Percentiles rank a stretch among this genome's conserved stretches.
These are phyloP conservation scores for Cutaneotrichosporon arboriforme DNA, from an alignment of 1,284 basidiomycete genomes.

Conservation along the genomic window DNA sequence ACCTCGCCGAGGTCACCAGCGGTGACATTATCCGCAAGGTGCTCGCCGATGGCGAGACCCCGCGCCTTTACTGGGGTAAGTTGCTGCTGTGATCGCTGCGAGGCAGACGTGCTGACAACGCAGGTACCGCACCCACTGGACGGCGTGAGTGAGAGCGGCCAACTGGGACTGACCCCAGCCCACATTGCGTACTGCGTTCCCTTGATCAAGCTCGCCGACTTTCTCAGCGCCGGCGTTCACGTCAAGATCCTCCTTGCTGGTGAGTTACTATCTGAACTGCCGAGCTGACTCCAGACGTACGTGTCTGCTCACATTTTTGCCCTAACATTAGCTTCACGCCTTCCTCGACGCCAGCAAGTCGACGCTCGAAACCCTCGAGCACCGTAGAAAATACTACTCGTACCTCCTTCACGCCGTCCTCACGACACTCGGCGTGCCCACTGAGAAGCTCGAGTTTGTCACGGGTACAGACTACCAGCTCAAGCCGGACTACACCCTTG, in stretches of 20 bases:
- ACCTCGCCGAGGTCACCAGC: constrained; percentile 83
- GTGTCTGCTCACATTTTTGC: background rate
- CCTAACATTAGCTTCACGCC: constrained; percentile 75
- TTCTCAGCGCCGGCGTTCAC: constrained; percentile 82
- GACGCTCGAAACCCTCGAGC: constrained; percentile 82
- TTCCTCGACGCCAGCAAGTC: constrained; percentile 98
- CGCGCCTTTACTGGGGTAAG: constrained; percentile 85
- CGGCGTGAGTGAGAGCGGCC: constrained; percentile 63
- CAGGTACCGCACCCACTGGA: constrained; percentile 90
- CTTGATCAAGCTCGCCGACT: constrained; percentile 93
- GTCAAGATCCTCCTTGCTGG: constrained; percentile 87
- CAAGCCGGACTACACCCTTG: constrained; percentile 84
- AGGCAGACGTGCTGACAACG: constrained; percentile 13
- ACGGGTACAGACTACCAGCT: constrained; percentile 80
- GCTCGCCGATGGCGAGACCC: constrained; percentile 67
- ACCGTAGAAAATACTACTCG: constrained; percentile 89
- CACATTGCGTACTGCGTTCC: constrained; percentile 98
- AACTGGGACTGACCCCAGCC: constrained; percentile 52
- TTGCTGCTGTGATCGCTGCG: constrained; percentile 24
- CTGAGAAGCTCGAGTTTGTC: constrained; percentile 75
- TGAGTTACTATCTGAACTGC: constrained; percentile 42
- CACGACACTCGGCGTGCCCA: constrained; percentile 81
- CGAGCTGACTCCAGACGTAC: constrained; percentile 12
- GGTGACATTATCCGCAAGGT: constrained; percentile 77
- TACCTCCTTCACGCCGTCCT: constrained; percentile 77